Evolutionary conservation across 148 eudicot genomes (phyloP).

Genomic region (Rhododendron henanense): DNA sequence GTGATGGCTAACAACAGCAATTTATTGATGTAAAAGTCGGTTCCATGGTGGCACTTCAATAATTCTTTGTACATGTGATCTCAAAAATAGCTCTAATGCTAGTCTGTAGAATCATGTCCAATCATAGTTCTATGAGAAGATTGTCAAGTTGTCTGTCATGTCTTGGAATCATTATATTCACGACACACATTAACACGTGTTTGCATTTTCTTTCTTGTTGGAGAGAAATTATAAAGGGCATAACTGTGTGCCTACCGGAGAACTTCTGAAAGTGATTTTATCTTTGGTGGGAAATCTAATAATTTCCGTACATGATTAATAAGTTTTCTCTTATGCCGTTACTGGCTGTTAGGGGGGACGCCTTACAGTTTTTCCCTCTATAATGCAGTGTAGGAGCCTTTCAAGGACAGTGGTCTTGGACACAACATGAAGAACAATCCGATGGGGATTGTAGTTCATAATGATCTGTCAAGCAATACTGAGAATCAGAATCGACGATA

Average conservation of each 20-base stretch:
- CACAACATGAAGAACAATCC: slow-evolving; percentile 4
- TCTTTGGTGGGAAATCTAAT: not conserved
- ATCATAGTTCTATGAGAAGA: not conserved
- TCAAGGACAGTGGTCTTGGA: slow-evolving; percentile 18
- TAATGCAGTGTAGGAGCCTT: slow-evolving; percentile 22
- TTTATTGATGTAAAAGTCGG: not conserved
- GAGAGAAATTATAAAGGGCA: not conserved
- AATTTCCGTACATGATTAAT: not conserved
- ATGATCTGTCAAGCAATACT: not conserved
- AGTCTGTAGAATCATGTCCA: not conserved
- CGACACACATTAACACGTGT: not conserved
- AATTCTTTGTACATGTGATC: not conserved
- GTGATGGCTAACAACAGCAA: not conserved
- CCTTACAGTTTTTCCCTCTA: not conserved
- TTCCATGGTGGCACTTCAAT: not conserved
- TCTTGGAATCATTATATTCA: not conserved
- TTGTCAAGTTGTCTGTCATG: not conserved
- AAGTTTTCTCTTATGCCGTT: not conserved
- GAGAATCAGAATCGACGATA: not conserved
- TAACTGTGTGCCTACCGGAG: not conserved
- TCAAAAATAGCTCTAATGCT: not conserved
- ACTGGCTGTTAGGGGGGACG: not conserved
- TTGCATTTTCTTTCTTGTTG: not conserved
- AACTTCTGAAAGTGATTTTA: not conserved
- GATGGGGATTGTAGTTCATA: not conserved